Base-by-base conservation (phyloP, 2,329 filamentous ascomycete species). In the Cytospora piceae region DNA sequence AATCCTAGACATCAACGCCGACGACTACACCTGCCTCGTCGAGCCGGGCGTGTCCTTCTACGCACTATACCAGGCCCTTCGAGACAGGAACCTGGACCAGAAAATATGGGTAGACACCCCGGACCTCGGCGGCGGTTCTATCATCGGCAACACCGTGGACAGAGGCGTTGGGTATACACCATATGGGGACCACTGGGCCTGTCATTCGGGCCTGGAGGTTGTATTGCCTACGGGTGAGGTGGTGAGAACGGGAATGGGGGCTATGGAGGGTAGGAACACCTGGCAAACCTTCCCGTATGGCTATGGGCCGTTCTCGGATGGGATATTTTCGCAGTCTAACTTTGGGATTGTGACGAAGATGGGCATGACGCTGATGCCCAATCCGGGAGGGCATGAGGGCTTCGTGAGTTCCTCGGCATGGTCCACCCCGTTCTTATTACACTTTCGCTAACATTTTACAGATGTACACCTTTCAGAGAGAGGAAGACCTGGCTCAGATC, bases 311-410 rank as follows among this genome's bases (percentile, higher is more conserved):
- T 72, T 72, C 34, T 72, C 72, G 20, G 76, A 77, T 69, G 79
- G 80, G 2, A 77, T 84, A 0, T 85, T 84, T 69, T 77, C 80
- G 0, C 81, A 84, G 68, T 81, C 78, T 1, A 83, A 83, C 59
- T 78, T 82, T 12, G 82, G 81, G 14, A 80, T 85, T 29, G 81
- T 83, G 2, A 82, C 81, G 4, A 84, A 84, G 72, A 82, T 85
- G 76, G 83, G 82, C 0, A 78, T 85, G 69, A 73, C 73, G 74
- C 75, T 86, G 39, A 85, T 85, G 83, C 79, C 80, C 1, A 83
- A 83, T 55, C 82, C 81, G 0, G 81, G 78, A 12, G 81, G 80
- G 1, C 80, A 81, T 66, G 80, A 83, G 58, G 74, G 73, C 58
- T 77, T 74, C 62, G 73, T 77, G 68, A 72, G 27, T 4, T 3